phyloP scores from a whole-genome alignment of 495 filamentous ascomycete genomes.

The Neurospora sp. region DNA sequence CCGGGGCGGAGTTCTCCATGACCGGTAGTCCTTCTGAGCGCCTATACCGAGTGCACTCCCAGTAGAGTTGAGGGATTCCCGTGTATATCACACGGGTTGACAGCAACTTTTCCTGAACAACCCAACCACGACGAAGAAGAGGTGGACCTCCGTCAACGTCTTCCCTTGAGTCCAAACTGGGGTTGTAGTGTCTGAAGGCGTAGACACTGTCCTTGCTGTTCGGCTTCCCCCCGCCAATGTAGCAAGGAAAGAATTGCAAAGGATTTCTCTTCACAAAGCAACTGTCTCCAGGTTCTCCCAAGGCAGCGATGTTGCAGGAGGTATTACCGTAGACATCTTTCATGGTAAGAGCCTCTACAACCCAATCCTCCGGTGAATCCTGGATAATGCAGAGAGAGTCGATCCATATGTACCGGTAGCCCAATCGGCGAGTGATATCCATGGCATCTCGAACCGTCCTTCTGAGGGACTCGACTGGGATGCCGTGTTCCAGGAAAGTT shows the following conservation, averaged over 20 bases:
- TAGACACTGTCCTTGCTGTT: background rate
- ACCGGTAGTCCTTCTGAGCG: background rate
- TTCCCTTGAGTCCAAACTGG: background rate
- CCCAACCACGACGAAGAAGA: background rate
- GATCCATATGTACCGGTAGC: slow-evolving; percentile 22
- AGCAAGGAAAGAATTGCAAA: background rate
- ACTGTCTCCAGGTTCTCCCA: background rate
- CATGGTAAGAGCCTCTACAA: background rate
- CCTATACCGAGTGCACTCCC: background rate
- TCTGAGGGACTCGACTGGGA: background rate
- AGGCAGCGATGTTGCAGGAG: background rate
- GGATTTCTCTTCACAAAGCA: background rate
- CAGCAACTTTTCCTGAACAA: background rate
- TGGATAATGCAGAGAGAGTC: slow-evolving; percentile 25
- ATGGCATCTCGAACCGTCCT: slow-evolving; percentile 12
- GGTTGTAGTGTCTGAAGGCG: background rate
- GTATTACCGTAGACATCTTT: background rate
- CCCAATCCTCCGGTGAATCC: slow-evolving; percentile 2
- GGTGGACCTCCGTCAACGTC: background rate
- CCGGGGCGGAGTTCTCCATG: accelerated
- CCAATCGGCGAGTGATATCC: slow-evolving; percentile 5
- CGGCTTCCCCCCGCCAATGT: accelerated
- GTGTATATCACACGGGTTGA: background rate
- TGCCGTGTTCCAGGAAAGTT: background rate
- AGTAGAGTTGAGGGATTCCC: background rate